A percentile compares a stretch with the other conserved stretches of the same genome.
Conservation (phyloP, 306 rosid species). For the Citrullus colocynthis region DNA sequence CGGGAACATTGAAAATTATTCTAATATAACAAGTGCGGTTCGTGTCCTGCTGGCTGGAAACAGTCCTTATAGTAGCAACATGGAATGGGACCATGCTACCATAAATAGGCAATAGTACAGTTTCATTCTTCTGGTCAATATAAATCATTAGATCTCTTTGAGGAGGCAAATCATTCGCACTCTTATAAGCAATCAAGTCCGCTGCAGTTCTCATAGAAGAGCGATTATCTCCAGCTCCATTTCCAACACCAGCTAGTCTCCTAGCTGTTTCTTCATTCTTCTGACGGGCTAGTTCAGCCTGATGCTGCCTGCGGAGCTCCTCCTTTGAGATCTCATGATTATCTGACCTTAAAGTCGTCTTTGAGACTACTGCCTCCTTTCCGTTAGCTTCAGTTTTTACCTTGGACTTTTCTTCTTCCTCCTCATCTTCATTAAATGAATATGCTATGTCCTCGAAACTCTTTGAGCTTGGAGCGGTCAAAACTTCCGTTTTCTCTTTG, state of each 20-base stretch:
- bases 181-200: conserved; percentile 76
- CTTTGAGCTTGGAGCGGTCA: conserved; percentile 54
- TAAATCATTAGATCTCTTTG: conserved; percentile 82
- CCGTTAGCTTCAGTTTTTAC: conserved; percentile 26
- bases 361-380: conserved; percentile 39
- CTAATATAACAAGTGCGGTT: conserved; percentile 41
- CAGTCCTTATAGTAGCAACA: conserved; percentile 75
- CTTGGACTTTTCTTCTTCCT: conserved; percentile 45
- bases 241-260: conserved; percentile 78
- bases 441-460: conserved; percentile 76
- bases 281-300: conserved; percentile 97
- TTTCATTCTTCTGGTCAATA: conserved; percentile 82
- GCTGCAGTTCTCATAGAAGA: conserved; percentile 33
- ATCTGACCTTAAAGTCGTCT: conserved; percentile 84
- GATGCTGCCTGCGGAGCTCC: conserved; percentile 92
- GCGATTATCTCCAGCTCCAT: conserved; percentile 47
- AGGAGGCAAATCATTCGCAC: conserved; percentile 63
- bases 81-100: conserved; percentile 96
- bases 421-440: conserved; percentile 81
- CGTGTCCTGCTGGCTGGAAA: conserved; percentile 60
- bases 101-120: conserved; percentile 74
- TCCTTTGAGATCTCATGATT: conserved; percentile 86
- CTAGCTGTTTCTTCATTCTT: conserved; percentile 97
- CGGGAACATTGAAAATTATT: conserved; percentile 78
- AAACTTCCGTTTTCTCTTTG: conserved; percentile 59